Evolutionary conservation across 2,329 filamentous ascomycete genomes (phyloP), one percentile per base, ranked within the genome.

Genomic region (Cercospora zeina): DNA sequence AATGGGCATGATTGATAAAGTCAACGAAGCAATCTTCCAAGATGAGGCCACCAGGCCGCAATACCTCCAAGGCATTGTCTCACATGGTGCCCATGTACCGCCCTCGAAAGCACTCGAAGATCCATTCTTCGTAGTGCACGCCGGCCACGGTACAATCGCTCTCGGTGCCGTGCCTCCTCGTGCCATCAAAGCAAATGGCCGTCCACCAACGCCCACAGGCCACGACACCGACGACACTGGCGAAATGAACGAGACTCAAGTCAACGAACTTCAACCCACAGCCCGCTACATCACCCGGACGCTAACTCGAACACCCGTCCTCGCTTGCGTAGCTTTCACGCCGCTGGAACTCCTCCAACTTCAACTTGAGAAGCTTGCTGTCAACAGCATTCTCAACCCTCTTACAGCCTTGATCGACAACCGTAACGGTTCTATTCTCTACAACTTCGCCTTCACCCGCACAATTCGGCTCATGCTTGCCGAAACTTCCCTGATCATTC

Each of bases 381-480:
- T 93, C 68, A 87, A 88, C 64, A 85, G 87, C 53, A 82, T 95
- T 30, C 85, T 96, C 59, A 93, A 96, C 66, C 88, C 93, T 0
- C 80, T 97, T 4, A 93, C 91, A 3, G 88, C 90, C 1, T 79
- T 96, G 8, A 82, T 96, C 56, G 89, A 96, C 69, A 85, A 88
- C 68, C 82, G 84, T 30, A 96, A 96, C 72, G 85, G 89, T 47
- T 81, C 86, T 51, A 76, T 97, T 0, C 77, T 89, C 7, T 82
- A 84, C 70, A 93, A 93, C 75, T 82, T 81, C 64, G 79, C 84
- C 39, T 82, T 90, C 0, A 85, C 84, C 14, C 81, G 83, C 42
- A 82, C 90, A 47, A 89, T 93, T 77, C 82, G 88, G 45, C 78
- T 87, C 33, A 81, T 97, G 3, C 78, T 96, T 2, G 79, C 83